Evolutionary conservation across 306 rosid species (phyloP), one percentile per base, ranked within the genome.

Genomic region (Quercus wislizeni): DNA sequence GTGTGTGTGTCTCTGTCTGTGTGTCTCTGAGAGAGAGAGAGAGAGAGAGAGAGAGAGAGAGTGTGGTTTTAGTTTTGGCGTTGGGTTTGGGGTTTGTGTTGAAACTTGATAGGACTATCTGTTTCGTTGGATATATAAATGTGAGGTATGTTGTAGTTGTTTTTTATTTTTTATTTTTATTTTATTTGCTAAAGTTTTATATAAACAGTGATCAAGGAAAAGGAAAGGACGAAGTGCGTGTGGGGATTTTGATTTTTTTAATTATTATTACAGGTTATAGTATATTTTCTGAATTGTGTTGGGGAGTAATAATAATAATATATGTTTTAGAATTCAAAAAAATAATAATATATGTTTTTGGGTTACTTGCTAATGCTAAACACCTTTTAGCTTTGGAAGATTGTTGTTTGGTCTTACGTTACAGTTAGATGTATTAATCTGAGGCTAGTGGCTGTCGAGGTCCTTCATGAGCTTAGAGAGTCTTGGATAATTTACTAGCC

Each of bases 61-160:
- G 38, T 30, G 79, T 0, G 74, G 46, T 41, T 41, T 41, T 2
- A 41, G 46, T 41, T 41, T 0, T 58, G 0, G 78, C 41, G 65
- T 28, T 51, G 46, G 18, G 17, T 56, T 56, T 27, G 6, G 43
- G 82, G 64, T 23, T 79, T 80, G 81, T 41, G 85, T 49, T 49
- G 54, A 49, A 49, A 49, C 69, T 67, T 83, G 89, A 73, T 18
- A 69, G 49, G 71, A 74, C 75, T 56, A 19, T 68, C 46, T 18
- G 86, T 73, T 78, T 86, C 85, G 75, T 69, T 61, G 85, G 83
- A 79, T 92, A 90, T 92, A 91, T 88, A 92, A 88, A 88, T 83
- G 86, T 86, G 85, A 59, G 17, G 76, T 2, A 46, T 11, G n/a
- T 2, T 49, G 58, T 52, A 52, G 12, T 81, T 76, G 6, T 69